phyloP scores from a whole-genome alignment of 192 early-diverging fungal species.

The Mortierella claussenii region DNA sequence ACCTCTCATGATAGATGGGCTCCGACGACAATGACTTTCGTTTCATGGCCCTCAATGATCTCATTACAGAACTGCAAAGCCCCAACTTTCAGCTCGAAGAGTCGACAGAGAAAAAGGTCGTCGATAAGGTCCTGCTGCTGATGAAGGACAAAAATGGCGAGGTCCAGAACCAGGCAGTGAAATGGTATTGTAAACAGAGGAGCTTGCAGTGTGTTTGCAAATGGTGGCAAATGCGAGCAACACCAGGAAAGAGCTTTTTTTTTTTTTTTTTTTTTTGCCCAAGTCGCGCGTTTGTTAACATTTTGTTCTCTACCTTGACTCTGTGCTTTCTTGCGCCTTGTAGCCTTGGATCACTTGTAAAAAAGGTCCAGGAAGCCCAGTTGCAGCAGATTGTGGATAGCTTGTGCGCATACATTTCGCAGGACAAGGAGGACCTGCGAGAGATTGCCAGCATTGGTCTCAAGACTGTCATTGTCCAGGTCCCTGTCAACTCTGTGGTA shows the following conservation, averaged over 20 bases:
- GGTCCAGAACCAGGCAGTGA: conserved; percentile 84
- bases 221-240: too few species aligned
- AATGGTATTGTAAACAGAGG: conserved; percentile 65
- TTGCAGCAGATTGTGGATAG: conserved; percentile 75
- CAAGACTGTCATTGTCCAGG: conserved; percentile 83
- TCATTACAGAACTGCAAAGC: conserved; percentile 77
- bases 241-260: too few species aligned
- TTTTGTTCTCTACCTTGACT: not conserved
- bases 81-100: conserved; percentile 66
- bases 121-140: conserved; percentile 60
- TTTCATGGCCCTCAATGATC: conserved; percentile 87
- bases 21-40: conserved; percentile 84
- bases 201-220: too few species aligned
- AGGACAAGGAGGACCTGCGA: conserved; percentile 75
- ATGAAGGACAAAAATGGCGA: conserved; percentile 87
- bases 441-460: conserved; percentile 88
- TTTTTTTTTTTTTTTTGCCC: not conserved
- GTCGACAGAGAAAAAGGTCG: conserved; percentile 72
- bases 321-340: too few species aligned
- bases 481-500: conserved; percentile 62
- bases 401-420: conserved; percentile 68
- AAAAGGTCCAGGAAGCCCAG: conserved; percentile 74
- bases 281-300: not conserved
- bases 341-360: conserved; percentile 83
- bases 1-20: conserved; percentile 57